Conservation (phyloP, 441 rosid species). For the Raphanus hybrid region DNA sequence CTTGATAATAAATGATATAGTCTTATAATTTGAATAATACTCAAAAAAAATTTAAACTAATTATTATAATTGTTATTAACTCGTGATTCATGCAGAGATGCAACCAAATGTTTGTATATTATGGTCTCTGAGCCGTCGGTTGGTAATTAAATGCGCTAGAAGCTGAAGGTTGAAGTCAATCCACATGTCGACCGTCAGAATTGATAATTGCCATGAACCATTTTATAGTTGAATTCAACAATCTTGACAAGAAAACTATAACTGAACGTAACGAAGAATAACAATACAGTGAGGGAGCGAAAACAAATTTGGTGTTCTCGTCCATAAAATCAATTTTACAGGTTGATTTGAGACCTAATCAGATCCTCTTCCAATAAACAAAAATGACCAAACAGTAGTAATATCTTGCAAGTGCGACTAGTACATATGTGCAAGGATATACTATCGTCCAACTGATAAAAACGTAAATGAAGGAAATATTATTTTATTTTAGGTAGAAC, state of each 20-base stretch:
- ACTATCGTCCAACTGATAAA: background rate
- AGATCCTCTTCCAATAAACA: background rate
- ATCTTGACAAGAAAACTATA: background rate
- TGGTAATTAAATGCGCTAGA: slow-evolving; percentile 8
- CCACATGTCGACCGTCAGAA: slow-evolving; percentile 37
- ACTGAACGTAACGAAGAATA: background rate
- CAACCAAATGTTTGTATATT: background rate
- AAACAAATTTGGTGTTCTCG: background rate
- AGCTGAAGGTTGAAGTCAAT: slow-evolving; percentile 26
- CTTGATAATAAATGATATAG: background rate
- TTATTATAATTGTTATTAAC: background rate
- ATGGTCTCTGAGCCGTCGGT: slow-evolving; percentile 14
- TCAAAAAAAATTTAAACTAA: background rate
- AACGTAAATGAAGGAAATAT: background rate
- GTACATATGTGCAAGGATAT: slow-evolving; percentile 19
- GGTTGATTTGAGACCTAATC: background rate
- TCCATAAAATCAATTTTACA: background rate
- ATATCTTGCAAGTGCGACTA: too few relatives aligned
- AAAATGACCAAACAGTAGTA: background rate
- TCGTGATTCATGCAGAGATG: slow-evolving; percentile 36
- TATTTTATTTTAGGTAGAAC: too few relatives aligned
- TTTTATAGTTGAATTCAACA: background rate
- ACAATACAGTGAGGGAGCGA: background rate
- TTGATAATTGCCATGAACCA: slow-evolving; percentile 16
- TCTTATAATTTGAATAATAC: background rate